These are phyloP conservation scores for Hericium coralloides DNA, from an alignment of 768 basidiomycete species.

Conservation along the genomic window DNA sequence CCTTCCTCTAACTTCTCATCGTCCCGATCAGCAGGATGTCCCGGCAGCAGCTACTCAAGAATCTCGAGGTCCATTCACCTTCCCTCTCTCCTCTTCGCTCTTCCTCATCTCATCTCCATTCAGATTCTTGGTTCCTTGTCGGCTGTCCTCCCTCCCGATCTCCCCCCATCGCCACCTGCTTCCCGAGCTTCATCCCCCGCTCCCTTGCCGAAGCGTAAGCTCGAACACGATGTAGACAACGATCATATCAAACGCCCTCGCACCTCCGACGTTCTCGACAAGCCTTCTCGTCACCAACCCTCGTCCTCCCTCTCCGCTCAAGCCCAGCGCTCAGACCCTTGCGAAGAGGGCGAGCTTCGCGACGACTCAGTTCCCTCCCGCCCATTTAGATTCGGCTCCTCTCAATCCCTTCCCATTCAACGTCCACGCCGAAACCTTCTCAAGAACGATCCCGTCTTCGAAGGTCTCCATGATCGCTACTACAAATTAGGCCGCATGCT, in stretches of 20 bases:
- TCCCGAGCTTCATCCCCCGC: conserved; percentile 35
- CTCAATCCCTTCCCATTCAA: conserved; percentile 44
- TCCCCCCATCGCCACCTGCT: conserved; percentile 37
- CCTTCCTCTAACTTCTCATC: neutral
- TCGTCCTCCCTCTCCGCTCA: conserved; percentile 11
- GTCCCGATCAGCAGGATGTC: neutral
- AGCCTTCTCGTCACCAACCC: conserved; percentile 18
- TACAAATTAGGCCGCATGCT: conserved; percentile 61
- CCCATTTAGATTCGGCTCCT: conserved; percentile 8
- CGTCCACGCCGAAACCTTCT: conserved; percentile 50
- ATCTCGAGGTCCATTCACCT: conserved; percentile 27
- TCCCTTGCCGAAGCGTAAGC: conserved; percentile 31
- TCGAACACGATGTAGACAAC: conserved; percentile 10
- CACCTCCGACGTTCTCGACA: conserved; percentile 21
- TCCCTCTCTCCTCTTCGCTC: neutral
- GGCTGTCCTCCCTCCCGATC: conserved; percentile 33
- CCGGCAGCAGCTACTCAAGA: conserved; percentile 26
- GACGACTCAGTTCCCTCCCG: conserved; percentile 24
- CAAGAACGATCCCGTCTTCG: conserved; percentile 39
- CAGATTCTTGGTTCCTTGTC: conserved; percentile 34
- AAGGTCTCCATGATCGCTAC: conserved; percentile 60
- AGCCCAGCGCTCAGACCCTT: conserved; percentile 30
- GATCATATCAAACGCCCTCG: conserved; percentile 17
- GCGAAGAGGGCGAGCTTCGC: conserved; percentile 39
- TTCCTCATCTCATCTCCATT: conserved; percentile 5